These are phyloP conservation scores for Microthlaspi erraticum DNA, from an alignment of 345 rosid species.

Conservation along the genomic window DNA sequence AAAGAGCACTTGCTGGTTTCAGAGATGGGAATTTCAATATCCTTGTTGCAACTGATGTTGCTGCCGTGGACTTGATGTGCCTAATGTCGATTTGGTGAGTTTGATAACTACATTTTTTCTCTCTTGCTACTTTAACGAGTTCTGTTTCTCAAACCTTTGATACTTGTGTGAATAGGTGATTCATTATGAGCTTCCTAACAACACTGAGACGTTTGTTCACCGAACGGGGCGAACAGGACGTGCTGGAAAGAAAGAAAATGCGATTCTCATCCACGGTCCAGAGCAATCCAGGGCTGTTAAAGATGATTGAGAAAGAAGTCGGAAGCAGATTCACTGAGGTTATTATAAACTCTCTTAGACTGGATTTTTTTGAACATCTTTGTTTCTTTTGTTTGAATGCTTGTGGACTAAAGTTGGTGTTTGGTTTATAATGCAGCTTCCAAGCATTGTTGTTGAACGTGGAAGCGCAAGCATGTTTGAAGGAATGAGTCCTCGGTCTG, in stretches of 20 bases:
- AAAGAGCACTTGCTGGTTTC: conserved; percentile 90
- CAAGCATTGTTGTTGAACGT: conserved; percentile 56
- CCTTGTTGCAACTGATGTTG: conserved; percentile 98
- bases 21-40: conserved; percentile 80
- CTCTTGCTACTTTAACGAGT: conserved; percentile 2
- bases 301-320: conserved; percentile 78
- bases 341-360: conserved; percentile 1
- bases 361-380: not conserved
- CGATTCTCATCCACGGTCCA: conserved; percentile 72
- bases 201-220: conserved; percentile 94
- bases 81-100: conserved; percentile 96
- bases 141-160: conserved; percentile 4
- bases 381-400: not conserved
- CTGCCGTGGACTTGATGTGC: conserved; percentile 99
- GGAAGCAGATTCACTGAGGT: conserved; percentile 91
- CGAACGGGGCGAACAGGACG: conserved; percentile 99
- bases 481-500: conserved; percentile 53
- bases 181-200: conserved; percentile 94
- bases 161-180: conserved; percentile 55
- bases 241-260: conserved; percentile 97
- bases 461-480: conserved; percentile 54
- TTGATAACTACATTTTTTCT: not conserved
- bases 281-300: conserved; percentile 71
- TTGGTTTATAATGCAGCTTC: conserved; percentile 57
- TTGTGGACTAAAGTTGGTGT: not conserved